Evolutionary conservation across 2,329 filamentous ascomycete species (phyloP), one percentile per base, ranked within the genome.

Genomic region (Thelonectria discophora): DNA sequence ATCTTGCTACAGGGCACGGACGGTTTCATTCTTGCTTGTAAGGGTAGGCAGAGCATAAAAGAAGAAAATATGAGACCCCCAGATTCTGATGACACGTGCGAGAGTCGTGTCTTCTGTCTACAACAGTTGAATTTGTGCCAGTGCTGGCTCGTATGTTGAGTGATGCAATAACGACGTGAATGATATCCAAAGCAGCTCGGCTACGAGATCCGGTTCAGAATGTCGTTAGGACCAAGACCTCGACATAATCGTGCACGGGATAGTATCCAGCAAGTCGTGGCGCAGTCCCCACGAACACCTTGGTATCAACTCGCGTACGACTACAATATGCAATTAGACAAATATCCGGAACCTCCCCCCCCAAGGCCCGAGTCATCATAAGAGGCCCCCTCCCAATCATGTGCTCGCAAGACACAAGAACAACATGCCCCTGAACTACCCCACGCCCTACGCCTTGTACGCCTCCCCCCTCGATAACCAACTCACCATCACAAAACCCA

Each of bases 1-100:
- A 78, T 78, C 75, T 76, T 76, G 72, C 71, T 73, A 74, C 56
- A 74, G 74, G 73, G 71, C 75, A 74, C 69, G 75, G 71, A 75
- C 72, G 72, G 75, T 73, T 78, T 76, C 73, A 74, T 73, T 69
- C 73, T 75, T 75, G 72, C 74, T 74, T 75, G 69, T 74, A 73
- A 76, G 76, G 74, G 74, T 77, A 75, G 72, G 70, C 68, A 70
- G 74, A 68, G 71, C 74, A 75, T 72, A 73, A 69, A 72, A 74
- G 53, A 63, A 47, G 45, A 52, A 73, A 75, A 72, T 75, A 74
- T 75, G 74, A 76, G 72, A 76, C 74, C 71, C 62, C 64, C 70
- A 67, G 70, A 73, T 75, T 71, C 65, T 69, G 69, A 72, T 63
- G 63, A 73, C 70, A 71, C 64, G 62, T 65, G 45, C 58, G 30